Conservation (phyloP, 768 basidiomycete genomes). For the Suillus spraguei region DNA sequence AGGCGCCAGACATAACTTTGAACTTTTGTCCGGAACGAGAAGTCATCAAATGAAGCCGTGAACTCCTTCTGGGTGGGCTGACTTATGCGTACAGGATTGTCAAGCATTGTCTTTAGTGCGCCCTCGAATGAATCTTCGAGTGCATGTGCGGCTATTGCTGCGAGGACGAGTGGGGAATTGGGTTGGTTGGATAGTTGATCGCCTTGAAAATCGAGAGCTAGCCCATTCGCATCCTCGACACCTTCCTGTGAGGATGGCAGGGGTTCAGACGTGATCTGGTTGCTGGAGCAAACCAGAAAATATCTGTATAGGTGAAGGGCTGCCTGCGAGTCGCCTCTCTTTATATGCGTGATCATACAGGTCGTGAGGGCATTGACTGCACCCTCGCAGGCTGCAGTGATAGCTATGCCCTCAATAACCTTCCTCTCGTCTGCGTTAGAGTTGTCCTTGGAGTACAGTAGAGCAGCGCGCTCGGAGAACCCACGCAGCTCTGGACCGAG, state of each 20-base stretch:
- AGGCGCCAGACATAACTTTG: conserved; percentile 49
- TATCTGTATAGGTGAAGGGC: conserved; percentile 48
- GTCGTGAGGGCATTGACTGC: conserved; percentile 50
- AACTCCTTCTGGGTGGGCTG: conserved; percentile 39
- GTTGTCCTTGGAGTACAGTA: conserved; percentile 26
- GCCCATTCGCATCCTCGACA: conserved; percentile 26
- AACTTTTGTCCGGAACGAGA: conserved; percentile 43
- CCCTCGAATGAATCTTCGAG: conserved; percentile 57
- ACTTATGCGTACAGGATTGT: conserved; percentile 40
- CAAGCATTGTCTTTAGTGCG: conserved; percentile 49
- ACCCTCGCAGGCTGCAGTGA: conserved; percentile 47
- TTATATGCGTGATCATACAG: conserved; percentile 50
- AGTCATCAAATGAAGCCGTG: conserved; percentile 39
- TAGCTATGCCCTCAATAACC: conserved; percentile 48
- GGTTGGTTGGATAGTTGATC: conserved; percentile 23
- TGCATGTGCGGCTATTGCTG: conserved; percentile 62
- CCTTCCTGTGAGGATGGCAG: conserved; percentile 19
- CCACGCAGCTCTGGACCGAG: conserved; percentile 46
- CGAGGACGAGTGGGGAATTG: conserved; percentile 47
- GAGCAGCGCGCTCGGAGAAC: conserved; percentile 40
- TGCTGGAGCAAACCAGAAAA: conserved; percentile 32
- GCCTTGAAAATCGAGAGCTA: conserved; percentile 26
- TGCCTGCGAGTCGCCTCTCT: conserved; percentile 39
- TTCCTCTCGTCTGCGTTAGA: conserved; percentile 27
- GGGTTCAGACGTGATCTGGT: conserved; percentile 22